These are phyloP conservation scores for Zygotorulaspora sp. DNA, from an alignment of 805 yeast genomes.

Conservation along the genomic window DNA sequence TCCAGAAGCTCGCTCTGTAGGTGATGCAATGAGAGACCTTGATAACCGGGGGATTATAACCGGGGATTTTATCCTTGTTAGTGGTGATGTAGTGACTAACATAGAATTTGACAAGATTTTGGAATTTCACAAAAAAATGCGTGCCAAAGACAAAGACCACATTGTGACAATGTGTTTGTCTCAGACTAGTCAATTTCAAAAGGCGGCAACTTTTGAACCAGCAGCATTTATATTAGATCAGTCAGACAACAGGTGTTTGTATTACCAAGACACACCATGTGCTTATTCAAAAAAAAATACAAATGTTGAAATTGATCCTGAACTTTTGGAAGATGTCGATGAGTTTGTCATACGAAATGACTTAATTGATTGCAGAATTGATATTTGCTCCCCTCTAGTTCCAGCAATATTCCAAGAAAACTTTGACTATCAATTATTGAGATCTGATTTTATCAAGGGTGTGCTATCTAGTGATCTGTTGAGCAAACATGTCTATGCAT, in stretches of 20 bases:
- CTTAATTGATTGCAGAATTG: conserved; percentile 92
- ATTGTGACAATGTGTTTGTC: conserved; percentile 92
- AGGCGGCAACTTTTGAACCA: conserved; percentile 80
- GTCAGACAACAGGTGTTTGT: conserved; percentile 68
- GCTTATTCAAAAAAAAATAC: conserved; percentile 44
- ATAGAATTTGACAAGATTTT: conserved; percentile 72
- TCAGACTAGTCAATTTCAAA: conserved; percentile 76
- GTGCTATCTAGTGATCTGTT: conserved; percentile 85
- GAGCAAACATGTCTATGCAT: conserved; percentile 87
- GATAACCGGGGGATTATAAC: conserved; percentile 86
- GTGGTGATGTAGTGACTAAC: conserved; percentile 95
- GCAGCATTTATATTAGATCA: conserved; percentile 81
- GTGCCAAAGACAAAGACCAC: conserved; percentile 76
- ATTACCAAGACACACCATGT: conserved; percentile 72
- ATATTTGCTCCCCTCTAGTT: conserved; percentile 89
- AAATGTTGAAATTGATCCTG: conserved; percentile 70
- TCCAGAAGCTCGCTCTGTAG: conserved; percentile 84
- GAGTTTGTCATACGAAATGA: conserved; percentile 85
- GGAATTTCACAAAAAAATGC: conserved; percentile 67
- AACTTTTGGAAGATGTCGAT: conserved; percentile 65
- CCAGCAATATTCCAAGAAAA: conserved; percentile 95
- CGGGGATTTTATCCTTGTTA: conserved; percentile 82
- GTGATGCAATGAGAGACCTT: conserved; percentile 95
- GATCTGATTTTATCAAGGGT: conserved; percentile 87
- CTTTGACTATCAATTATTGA: conserved; percentile 83